Percentiles rank a stretch among this genome's conserved stretches.
These are phyloP conservation scores for Proliferodiscus dingleyae DNA, from an alignment of 2,329 filamentous ascomycete species.

Conservation along the genomic window DNA sequence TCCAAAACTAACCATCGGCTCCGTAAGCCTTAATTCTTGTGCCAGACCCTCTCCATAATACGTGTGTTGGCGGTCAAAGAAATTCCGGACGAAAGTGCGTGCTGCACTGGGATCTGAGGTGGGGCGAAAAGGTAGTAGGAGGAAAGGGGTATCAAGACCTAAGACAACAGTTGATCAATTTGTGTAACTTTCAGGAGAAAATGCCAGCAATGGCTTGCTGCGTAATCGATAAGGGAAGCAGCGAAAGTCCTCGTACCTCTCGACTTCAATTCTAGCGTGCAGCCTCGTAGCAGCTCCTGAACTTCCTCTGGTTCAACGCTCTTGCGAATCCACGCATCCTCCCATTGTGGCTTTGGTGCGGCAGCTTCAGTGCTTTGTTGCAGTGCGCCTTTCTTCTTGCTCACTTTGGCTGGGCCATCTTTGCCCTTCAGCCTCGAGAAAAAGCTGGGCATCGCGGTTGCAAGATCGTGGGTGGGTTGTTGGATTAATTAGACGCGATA, in stretches of 20 bases:
- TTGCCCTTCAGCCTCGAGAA: constrained; percentile 56
- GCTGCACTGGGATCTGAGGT: constrained; percentile 88
- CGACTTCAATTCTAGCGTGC: constrained; percentile 87
- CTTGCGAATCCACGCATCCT: constrained; percentile 79
- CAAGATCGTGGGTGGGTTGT: neutral
- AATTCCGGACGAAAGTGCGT: constrained; percentile 87
- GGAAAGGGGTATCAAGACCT: constrained; percentile 88
- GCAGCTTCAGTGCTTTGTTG: constrained; percentile 43
- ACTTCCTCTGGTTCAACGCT: constrained; percentile 86
- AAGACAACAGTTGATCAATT: constrained; percentile 24
- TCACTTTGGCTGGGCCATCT: constrained; percentile 53
- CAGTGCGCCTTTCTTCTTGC: constrained; percentile 62
- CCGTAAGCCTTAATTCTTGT: constrained; percentile 86
- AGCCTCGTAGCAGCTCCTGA: constrained; percentile 76
- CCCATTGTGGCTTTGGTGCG: constrained; percentile 72
- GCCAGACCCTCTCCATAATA: constrained; percentile 65
- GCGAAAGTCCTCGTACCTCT: constrained; percentile 62
- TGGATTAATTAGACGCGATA: neutral
- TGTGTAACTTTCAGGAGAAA: constrained; percentile 16
- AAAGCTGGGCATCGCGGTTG: constrained; percentile 27
- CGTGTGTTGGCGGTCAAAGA: constrained; percentile 67
- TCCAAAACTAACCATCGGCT: constrained; percentile 71
- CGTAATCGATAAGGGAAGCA: constrained; percentile 25
- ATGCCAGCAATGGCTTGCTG: constrained; percentile 15
- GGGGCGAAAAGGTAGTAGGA: constrained; percentile 89